Base-by-base conservation (phyloP, 106 monocot species). In the Posidonia australis region DNA sequence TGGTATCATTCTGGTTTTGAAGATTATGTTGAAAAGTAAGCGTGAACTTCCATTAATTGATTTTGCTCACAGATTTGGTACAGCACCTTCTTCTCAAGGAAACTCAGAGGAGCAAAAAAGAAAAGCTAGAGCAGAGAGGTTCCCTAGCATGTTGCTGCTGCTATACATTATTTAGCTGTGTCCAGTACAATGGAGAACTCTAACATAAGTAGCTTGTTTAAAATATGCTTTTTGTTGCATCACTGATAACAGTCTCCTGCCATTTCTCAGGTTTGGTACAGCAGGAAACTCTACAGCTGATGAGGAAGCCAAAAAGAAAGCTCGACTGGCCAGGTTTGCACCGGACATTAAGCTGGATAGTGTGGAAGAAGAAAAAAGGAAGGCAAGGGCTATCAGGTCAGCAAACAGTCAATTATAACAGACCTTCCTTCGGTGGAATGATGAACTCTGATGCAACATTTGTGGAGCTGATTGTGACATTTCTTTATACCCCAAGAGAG, bases 241-340 rank as follows among this genome's bases (percentile, higher is more conserved):
- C 12, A 47, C 23, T 5, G n/a, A 11, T 36, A 21, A 20, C 29
- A 31, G 19, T 5, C n/a, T 21, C 9, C 22, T 44, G 13, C 10
- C 10, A 44, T 26, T 68, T 68, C 23, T 55, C 55, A 68, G 68
- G 56, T 68, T 68, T 44, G 68, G 55, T 13, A 52, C 52, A 79
- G 71, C 67, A 28, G 44, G 46, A 51, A 36, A 51, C 18, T 52
- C 70, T 1, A 21, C 53, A 46, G 57, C 44, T 63, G 76, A 84
- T 54, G 81, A 84, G 60, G 83, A 81, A 42, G 78, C 66, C 29
- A 88, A 84, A 70, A 87, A 87, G 70, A 88, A 88, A 59, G 88
- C 81, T 44, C 72, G 88, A 25, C 19, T 79, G 13, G 81, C 55
- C 46, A 81, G 84, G 72, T 88, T 88, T 77, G 71, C 70, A 55